Evolutionary conservation across 305 asterid species (phyloP), one percentile per base, ranked within the genome.

Genomic region (Solanum hybrid): DNA sequence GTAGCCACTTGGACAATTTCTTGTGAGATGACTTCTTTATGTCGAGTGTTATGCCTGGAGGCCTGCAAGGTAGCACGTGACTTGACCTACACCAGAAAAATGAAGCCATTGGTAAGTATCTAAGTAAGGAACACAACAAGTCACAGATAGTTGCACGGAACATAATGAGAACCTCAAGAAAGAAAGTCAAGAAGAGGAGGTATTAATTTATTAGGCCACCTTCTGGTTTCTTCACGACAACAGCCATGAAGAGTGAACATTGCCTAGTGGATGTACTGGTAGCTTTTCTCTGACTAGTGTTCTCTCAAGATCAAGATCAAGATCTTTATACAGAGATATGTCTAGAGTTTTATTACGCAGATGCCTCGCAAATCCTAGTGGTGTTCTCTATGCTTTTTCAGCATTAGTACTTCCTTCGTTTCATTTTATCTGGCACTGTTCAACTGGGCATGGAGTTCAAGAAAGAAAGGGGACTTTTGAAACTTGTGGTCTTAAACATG

Each of bases 1-100:
- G 99, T 89, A 97, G 93, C 99, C 99, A 97, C 93, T 97, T 97
- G 86, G 99, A 95, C 89, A 97, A 91, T 93, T 97, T 97, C 98
- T 96, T 97, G 93, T 93, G 92, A 91, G 99, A 97, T 77, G 99
- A 97, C 92, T 97, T 97, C 92, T 96, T 97, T 89, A 97, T 92
- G 94, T 97, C 99, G 90, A 96, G 91, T 57, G 95, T 95, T 90
- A 95, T 82, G 69, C 98, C 99, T 22, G 95, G 40, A 90, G 99
- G 98, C 91, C 99, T 94, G 93, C 98, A 96, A 88, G 99, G 98
- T 90, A 97, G 93, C 91, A 97, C 96, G 46, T 97, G 99, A 90
- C 94, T 90, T 76, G 99, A 96, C 99, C 99, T 97, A 95, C 89
- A 94, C 87, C 86, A 90, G 89, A 82, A 92, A 76, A 87, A 93